phyloP scores from a whole-genome alignment of 2,329 filamentous ascomycete genomes.

The Colletotrichum sp. region DNA sequence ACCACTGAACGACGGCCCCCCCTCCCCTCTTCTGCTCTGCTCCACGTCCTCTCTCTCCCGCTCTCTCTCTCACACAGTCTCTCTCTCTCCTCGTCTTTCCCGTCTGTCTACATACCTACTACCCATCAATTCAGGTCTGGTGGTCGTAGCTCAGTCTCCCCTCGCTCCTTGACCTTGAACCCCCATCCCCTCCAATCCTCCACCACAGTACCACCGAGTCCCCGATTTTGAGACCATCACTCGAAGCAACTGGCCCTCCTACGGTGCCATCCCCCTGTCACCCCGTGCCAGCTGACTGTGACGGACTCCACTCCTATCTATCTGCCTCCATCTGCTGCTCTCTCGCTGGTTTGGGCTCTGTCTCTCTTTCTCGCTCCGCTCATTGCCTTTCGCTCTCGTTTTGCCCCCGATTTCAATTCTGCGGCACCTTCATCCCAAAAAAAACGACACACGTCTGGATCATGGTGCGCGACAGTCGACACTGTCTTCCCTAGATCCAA shows the following conservation, averaged over 20 bases:
- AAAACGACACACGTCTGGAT: constrained; percentile 6
- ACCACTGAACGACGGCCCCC: background rate
- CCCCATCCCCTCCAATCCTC: background rate
- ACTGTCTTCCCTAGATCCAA: constrained; percentile 12
- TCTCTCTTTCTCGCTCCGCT: constrained; percentile 17
- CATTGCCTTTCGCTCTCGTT: constrained; percentile 6
- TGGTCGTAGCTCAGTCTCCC: background rate
- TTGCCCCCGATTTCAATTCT: background rate
- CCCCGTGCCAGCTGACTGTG: constrained; percentile 21
- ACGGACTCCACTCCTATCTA: constrained; percentile 22
- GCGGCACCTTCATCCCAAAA: constrained; percentile 4
- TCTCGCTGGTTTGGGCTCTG: background rate
- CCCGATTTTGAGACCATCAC: constrained; percentile 13
- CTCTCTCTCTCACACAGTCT: background rate
- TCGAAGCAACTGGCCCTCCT: constrained; percentile 15
- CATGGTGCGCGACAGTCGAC: constrained; percentile 16
- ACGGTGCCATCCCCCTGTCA: constrained; percentile 11
- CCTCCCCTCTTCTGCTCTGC: background rate
- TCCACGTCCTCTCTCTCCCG: background rate
- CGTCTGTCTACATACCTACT: background rate
- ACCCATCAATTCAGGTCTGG: background rate
- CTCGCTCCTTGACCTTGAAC: background rate
- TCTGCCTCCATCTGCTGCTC: constrained; percentile 13
- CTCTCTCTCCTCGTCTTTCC: background rate
- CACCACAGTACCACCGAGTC: constrained; percentile 8